These are phyloP conservation scores for Candida broadrunensis DNA, from an alignment of 805 yeast genomes.

Conservation along the genomic window DNA sequence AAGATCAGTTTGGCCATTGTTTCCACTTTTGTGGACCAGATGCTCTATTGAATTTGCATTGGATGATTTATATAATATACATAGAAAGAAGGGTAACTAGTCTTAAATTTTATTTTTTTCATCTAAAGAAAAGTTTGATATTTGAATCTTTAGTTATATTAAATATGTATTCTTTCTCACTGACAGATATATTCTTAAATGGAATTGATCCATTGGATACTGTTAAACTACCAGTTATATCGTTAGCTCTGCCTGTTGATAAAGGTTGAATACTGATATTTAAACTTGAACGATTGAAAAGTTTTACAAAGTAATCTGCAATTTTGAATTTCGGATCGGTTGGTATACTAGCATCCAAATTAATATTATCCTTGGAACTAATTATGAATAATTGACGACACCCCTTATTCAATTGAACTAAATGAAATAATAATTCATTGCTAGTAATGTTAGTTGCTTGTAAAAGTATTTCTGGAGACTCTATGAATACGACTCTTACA, in stretches of 20 bases:
- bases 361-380: slow-evolving; percentile 33
- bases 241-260: slow-evolving; percentile 78
- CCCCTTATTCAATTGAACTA: slow-evolving; percentile 29
- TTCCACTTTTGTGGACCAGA: slow-evolving; percentile 80
- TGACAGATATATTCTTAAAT: slow-evolving; percentile 21
- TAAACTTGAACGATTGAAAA: slow-evolving; percentile 49
- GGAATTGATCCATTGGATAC: slow-evolving; percentile 56
- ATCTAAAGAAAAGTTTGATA: slow-evolving; percentile 45
- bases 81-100: slow-evolving; percentile 24
- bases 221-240: slow-evolving; percentile 70
- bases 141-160: slow-evolving; percentile 53
- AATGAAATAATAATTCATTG: slow-evolving; percentile 28
- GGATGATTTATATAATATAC: slow-evolving; percentile 64
- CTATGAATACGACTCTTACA: slow-evolving; percentile 35
- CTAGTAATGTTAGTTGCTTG: slow-evolving; percentile 38
- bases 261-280: slow-evolving; percentile 63
- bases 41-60: slow-evolving; percentile 87
- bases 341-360: slow-evolving; percentile 17
- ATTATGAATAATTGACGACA: slow-evolving; percentile 36
- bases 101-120: slow-evolving; percentile 8
- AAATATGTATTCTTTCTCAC: slow-evolving; percentile 65
- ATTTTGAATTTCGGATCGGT: slow-evolving; percentile 38
- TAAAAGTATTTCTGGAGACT: slow-evolving; percentile 46
- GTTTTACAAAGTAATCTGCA: slow-evolving; percentile 44
- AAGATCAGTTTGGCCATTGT: slow-evolving; percentile 87